A percentile compares a stretch with the other conserved stretches of the same genome.
These are phyloP conservation scores for Solanum lignicaule DNA, from an alignment of 257 asterid genomes.

Conservation along the genomic window DNA sequence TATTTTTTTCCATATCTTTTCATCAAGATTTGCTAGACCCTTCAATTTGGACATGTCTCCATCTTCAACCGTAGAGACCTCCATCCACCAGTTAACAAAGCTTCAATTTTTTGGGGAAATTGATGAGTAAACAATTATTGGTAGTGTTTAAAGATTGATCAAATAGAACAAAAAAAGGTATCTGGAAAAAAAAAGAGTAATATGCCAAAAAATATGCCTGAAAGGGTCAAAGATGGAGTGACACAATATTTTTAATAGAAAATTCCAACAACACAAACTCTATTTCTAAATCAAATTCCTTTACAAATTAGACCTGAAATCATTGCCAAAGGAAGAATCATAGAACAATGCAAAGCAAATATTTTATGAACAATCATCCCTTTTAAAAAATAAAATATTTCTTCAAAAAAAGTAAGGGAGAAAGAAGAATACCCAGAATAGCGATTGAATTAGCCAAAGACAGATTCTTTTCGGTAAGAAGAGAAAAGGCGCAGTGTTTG, in stretches of 20 bases:
- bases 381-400: no score
- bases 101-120: neutral
- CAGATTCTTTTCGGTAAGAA: no score
- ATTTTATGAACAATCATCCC: neutral
- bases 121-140: neutral
- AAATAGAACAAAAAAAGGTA: neutral
- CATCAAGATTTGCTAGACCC: conserved; percentile 25
- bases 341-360: conserved; percentile 3
- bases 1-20: conserved; percentile 1
- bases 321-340: neutral
- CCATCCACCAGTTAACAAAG: neutral
- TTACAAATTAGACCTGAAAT: conserved; percentile 1
- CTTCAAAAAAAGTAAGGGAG: conserved; percentile 6
- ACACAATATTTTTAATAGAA: neutral
- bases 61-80: conserved; percentile 9
- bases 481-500: no score
- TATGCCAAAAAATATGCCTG: neutral
- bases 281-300: neutral
- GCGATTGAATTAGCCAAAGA: neutral
- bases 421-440: neutral
- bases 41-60: conserved; percentile 26
- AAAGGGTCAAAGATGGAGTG: neutral
- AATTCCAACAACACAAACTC: neutral
- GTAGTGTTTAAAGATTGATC: neutral
- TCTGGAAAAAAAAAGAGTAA: neutral